phyloP scores from a whole-genome alignment of 371 early-diverging fungal genomes.

The Capillidium rhysosporum region DNA sequence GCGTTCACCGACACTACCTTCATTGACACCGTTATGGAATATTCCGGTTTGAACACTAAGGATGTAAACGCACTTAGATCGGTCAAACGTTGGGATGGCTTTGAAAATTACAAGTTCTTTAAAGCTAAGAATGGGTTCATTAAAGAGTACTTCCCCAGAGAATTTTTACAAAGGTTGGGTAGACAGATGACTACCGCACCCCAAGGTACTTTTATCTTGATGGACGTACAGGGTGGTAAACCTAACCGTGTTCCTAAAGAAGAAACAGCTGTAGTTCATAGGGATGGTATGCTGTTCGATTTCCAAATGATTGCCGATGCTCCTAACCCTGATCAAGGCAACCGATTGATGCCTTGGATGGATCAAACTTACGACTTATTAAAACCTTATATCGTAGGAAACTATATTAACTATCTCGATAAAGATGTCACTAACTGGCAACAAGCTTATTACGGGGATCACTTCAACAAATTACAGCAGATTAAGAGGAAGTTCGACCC shows the following conservation, averaged over 20 bases:
- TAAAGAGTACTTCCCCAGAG: background rate
- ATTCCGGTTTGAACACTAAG: background rate
- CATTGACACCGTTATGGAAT: background rate
- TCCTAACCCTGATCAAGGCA: background rate
- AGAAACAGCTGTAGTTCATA: background rate
- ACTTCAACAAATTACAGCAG: background rate
- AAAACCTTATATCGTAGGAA: background rate
- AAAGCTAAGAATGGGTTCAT: background rate
- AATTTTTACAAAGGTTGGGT: background rate
- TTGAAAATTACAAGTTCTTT: background rate
- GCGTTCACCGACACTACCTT: background rate
- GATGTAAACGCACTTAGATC: background rate
- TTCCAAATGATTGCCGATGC: background rate
- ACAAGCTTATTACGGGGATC: slow-evolving; percentile 4
- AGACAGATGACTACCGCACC: background rate
- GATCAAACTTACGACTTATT: background rate
- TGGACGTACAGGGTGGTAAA: background rate
- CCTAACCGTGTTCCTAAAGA: background rate
- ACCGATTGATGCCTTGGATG: background rate
- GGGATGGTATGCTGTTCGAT: background rate
- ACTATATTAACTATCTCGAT: slow-evolving; percentile 2
- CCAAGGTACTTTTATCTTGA: background rate
- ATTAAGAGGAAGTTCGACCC: slow-evolving; percentile 3
- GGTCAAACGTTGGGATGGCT: background rate
- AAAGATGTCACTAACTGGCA: background rate